phyloP scores from a whole-genome alignment of 768 basidiomycete genomes.

The Leccinum barrowsii region DNA sequence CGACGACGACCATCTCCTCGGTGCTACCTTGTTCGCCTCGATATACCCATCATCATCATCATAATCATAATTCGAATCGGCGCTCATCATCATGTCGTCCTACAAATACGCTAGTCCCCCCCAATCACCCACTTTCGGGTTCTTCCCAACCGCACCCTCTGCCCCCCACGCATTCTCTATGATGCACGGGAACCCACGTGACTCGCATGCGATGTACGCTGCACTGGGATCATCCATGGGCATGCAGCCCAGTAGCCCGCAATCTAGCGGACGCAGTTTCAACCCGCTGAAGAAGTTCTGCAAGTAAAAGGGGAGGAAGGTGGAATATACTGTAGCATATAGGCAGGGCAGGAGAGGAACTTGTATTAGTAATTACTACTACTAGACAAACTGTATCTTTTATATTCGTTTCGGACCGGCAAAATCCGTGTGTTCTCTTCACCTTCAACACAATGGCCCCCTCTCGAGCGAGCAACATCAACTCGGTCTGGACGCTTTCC shows the following conservation, averaged over 20 bases:
- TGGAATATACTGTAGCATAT: not conserved
- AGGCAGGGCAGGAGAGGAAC: not conserved
- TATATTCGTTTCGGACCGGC: constrained; percentile 24
- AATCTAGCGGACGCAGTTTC: constrained; percentile 22
- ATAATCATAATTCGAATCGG: no score
- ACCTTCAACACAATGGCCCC: constrained; percentile 31
- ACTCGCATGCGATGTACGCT: constrained; percentile 56
- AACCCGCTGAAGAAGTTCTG: constrained; percentile 37
- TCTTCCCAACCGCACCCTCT: constrained; percentile 54
- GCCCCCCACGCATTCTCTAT: constrained; percentile 55
- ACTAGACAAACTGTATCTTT: constrained; percentile 23
- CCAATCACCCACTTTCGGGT: constrained; percentile 53
- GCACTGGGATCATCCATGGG: constrained; percentile 38
- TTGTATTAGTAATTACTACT: not conserved
- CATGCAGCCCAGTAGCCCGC: constrained; percentile 22
- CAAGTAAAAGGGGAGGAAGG: constrained; percentile 19
- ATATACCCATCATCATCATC: not conserved
- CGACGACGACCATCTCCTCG: constrained; percentile 9
- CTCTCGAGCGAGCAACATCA: constrained; percentile 33
- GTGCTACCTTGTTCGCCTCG: constrained; percentile 9
- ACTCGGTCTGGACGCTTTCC: constrained; percentile 58
- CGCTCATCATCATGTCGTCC: constrained; percentile 35
- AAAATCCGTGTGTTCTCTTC: constrained; percentile 18
- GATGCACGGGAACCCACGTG: constrained; percentile 60
- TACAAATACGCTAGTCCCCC: constrained; percentile 39